These are phyloP conservation scores for Pichia sp. DNA, from an alignment of 1,139 yeast species.

Conservation along the genomic window DNA sequence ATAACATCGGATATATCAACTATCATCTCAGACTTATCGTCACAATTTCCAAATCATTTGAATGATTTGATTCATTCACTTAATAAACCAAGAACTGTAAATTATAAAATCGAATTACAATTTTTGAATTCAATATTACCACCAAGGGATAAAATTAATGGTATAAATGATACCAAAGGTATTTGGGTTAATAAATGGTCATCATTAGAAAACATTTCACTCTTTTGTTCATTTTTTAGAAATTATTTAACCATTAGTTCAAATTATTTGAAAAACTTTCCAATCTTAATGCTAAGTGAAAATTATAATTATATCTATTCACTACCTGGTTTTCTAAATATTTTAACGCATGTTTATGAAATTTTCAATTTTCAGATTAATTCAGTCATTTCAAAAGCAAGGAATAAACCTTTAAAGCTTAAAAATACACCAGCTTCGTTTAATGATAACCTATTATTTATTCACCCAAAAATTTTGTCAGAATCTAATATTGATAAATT, in stretches of 20 bases:
- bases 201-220: slow-evolving; percentile 38
- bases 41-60: slow-evolving; percentile 37
- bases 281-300: slow-evolving; percentile 13
- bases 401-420: not conserved
- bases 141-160: slow-evolving; percentile 49
- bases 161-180: slow-evolving; percentile 56
- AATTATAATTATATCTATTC: slow-evolving; percentile 14
- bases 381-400: not conserved
- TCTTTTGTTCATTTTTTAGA: slow-evolving; percentile 68
- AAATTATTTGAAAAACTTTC: slow-evolving; percentile 15
- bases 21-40: slow-evolving; percentile 15
- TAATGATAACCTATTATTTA: slow-evolving; percentile 3
- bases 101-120: slow-evolving; percentile 24
- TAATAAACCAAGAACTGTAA: slow-evolving; percentile 23
- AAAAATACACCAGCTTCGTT: slow-evolving; percentile 1
- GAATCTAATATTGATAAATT: slow-evolving; percentile 30
- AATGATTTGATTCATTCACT: slow-evolving; percentile 34
- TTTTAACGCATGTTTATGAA: slow-evolving; percentile 34
- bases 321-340: slow-evolving; percentile 33
- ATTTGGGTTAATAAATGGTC: slow-evolving; percentile 69
- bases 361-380: slow-evolving; percentile 27
- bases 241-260: slow-evolving; percentile 42
- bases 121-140: slow-evolving; percentile 33
- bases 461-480: slow-evolving; percentile 32
- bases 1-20: slow-evolving; percentile 6